A percentile compares a stretch with the other conserved stretches of the same genome.
phyloP scores from a whole-genome alignment of 495 filamentous ascomycete genomes.

The Talaromyces proteolyticus region DNA sequence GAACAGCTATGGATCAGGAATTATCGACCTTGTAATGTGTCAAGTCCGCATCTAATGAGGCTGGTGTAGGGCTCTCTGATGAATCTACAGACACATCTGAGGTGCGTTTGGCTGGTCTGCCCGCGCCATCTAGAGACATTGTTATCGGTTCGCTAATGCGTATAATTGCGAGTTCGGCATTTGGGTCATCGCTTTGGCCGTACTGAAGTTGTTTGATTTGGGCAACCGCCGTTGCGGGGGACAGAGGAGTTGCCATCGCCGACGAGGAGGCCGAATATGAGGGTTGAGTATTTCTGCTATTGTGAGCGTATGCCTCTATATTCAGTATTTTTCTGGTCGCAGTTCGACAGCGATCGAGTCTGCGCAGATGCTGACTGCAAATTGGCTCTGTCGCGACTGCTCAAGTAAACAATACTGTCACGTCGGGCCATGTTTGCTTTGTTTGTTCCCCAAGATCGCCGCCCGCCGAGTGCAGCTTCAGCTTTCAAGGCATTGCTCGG shows the following conservation, averaged over 20 bases:
- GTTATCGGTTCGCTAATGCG: constrained; percentile 71
- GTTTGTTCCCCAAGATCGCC: constrained; percentile 4
- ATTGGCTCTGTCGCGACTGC: no score
- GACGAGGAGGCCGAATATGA: background rate
- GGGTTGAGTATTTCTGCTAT: no score
- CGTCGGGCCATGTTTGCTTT: no score
- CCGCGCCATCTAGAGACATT: constrained; percentile 31
- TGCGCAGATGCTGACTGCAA: no score
- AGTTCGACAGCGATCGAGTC: background rate
- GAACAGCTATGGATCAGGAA: no score
- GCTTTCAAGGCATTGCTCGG: no score
- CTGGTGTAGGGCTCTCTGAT: constrained; percentile 64
- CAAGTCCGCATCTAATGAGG: constrained; percentile 77
- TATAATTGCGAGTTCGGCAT: constrained; percentile 58
- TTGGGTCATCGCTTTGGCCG: constrained; percentile 43
- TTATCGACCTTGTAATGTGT: constrained; percentile 82
- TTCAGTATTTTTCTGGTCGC: no score
- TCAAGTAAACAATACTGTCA: constrained; percentile 5
- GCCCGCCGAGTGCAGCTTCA: no score
- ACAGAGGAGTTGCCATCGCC: constrained; percentile 16
- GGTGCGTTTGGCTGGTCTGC: constrained; percentile 42
- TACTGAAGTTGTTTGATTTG: constrained; percentile 23
- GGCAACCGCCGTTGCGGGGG: constrained; percentile 23
- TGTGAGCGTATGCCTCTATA: no score
- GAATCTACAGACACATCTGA: constrained; percentile 66